These are phyloP conservation scores for Phytophthora aleatoria DNA, from an alignment of 352 stramenopile genomes.

Conservation along the genomic window DNA sequence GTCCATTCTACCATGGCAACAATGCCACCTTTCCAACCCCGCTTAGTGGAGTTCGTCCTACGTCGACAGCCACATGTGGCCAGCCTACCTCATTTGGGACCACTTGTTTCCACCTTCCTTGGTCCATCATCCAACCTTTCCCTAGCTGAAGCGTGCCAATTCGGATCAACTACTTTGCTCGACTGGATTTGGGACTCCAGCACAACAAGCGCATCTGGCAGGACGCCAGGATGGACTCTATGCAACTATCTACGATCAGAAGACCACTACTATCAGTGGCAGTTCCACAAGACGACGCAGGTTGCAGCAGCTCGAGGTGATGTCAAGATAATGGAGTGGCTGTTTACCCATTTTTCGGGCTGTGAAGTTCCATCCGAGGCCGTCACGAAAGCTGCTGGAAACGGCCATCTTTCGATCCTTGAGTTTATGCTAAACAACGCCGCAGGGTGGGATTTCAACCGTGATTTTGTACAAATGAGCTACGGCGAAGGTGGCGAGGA, in stretches of 20 bases:
- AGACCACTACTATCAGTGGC: not conserved
- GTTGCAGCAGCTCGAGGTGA: not conserved
- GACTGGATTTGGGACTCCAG: slow-evolving; percentile 3
- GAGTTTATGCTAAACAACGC: slow-evolving; percentile 2
- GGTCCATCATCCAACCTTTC: slow-evolving; percentile 4
- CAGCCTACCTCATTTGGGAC: not conserved
- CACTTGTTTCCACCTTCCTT: not conserved
- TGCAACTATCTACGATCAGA: slow-evolving; percentile 1
- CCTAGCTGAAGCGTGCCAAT: not conserved
- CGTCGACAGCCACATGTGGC: not conserved
- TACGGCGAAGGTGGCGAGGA: not conserved
- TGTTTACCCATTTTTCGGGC: not conserved
- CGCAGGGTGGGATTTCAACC: slow-evolving; percentile 3
- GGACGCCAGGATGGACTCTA: not conserved
- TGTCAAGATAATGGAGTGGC: not conserved
- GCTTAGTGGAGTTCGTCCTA: not conserved
- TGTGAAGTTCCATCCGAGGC: not conserved
- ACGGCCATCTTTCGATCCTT: not conserved
- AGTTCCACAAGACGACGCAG: not conserved
- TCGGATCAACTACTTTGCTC: not conserved
- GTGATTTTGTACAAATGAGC: not conserved
- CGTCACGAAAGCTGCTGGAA: not conserved
- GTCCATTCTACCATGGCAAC: not conserved
- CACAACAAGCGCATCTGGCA: not conserved
- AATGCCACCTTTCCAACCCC: slow-evolving; percentile 1